Evolutionary conservation across 768 basidiomycete species (phyloP).

Genomic region (Trametes elegans): DNA sequence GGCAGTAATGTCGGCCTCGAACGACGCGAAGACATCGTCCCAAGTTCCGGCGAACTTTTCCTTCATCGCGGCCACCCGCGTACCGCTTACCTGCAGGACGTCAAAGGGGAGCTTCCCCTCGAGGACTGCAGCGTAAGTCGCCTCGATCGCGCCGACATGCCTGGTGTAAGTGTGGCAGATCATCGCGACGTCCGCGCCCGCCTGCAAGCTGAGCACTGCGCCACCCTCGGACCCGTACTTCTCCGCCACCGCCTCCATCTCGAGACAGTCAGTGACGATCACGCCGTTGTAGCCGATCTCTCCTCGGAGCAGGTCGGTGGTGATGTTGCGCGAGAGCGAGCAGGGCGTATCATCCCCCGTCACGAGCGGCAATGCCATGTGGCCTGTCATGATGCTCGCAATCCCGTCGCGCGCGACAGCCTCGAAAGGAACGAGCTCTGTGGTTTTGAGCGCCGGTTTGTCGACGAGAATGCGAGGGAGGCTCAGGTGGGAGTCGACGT

Average conservation of each 20-base stretch:
- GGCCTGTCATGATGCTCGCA: conserved; percentile 69
- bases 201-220: conserved; percentile 53
- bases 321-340: conserved; percentile 55
- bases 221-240: conserved; percentile 50
- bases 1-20: neutral
- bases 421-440: conserved; percentile 61
- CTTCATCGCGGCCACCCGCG: conserved; percentile 51
- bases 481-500: conserved; percentile 67
- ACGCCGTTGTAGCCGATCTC: conserved; percentile 56
- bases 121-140: conserved; percentile 49
- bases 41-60: conserved; percentile 46
- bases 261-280: conserved; percentile 71
- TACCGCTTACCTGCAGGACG: conserved; percentile 41
- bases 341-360: conserved; percentile 54
- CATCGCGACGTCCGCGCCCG: conserved; percentile 75
- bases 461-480: conserved; percentile 60
- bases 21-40: conserved; percentile 34
- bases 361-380: conserved; percentile 65
- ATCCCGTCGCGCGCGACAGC: conserved; percentile 40
- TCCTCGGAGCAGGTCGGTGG: conserved; percentile 49
- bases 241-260: conserved; percentile 70
- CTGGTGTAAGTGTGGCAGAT: conserved; percentile 60
- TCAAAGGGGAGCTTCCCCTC: conserved; percentile 40
- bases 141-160: conserved; percentile 54
- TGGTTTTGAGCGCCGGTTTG: conserved; percentile 37